A percentile compares a stretch with the other conserved stretches of the same genome.
These are phyloP conservation scores for Pseudoscleropodium purum DNA, from an alignment of 225 moss, liverwort and hornwort genomes.

Conservation along the genomic window DNA sequence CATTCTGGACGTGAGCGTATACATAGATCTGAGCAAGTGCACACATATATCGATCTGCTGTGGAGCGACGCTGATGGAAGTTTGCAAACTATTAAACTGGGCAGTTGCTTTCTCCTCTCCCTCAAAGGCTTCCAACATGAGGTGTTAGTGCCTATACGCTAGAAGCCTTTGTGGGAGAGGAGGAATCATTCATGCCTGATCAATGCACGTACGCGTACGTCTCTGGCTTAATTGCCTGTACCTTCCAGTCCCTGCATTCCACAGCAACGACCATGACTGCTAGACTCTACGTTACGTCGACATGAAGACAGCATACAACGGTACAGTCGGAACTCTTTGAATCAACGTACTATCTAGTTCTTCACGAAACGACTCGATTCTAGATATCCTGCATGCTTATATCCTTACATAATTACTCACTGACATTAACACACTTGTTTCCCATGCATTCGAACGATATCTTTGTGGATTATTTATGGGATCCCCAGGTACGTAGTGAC, in stretches of 20 bases:
- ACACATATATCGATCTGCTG: background rate
- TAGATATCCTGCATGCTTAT: background rate
- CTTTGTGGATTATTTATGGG: background rate
- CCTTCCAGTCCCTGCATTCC: too few relatives aligned
- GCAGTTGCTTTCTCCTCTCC: conserved; percentile 40
- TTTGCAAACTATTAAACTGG: background rate
- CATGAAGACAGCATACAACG: background rate
- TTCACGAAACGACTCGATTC: background rate
- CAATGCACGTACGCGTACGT: background rate
- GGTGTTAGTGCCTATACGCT: conserved; percentile 13
- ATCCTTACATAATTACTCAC: background rate
- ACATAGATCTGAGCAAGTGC: background rate
- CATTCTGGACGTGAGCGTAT: background rate
- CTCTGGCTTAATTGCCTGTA: background rate
- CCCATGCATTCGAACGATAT: background rate
- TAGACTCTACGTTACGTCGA: background rate
- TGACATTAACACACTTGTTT: too few relatives aligned
- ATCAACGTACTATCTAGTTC: background rate
- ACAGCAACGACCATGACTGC: background rate
- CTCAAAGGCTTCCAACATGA: conserved; percentile 48
- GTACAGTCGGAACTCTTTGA: background rate
- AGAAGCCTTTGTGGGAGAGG: conserved; percentile 46
- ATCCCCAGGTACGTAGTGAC: too few relatives aligned
- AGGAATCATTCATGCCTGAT: conserved; percentile 11
- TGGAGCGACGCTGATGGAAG: background rate